Evolutionary conservation across 306 rosid genomes (phyloP), one percentile per base, ranked within the genome.

Genomic region (Begonia peltatifolia): DNA sequence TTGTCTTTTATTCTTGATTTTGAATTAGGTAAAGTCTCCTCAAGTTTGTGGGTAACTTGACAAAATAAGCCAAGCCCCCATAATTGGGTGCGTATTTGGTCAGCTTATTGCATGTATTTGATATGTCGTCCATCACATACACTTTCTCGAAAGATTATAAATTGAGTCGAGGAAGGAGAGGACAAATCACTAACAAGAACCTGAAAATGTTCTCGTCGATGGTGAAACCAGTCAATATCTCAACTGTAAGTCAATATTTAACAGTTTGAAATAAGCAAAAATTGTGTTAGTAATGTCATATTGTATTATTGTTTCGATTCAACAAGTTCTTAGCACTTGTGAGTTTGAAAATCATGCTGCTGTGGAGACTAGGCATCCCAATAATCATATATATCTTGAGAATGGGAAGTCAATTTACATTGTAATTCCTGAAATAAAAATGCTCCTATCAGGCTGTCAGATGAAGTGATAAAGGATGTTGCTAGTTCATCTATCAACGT

Each of bases 311-410:
- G n/a, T n/a, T n/a, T n/a, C n/a, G n/a, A 30, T 30, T 66, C 53
- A 58, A 51, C 76, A 92, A 96, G 94, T 83, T 25, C 84, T 87
- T 50, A 87, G 83, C 72, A 96, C 99, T 7, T 86, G 81, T 55
- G 96, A 92, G 81, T 92, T 92, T 56, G 99, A 92, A 81, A 86
- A 77, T 75, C 99, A 92, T 66, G 99, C 96, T 54, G 99, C 96
- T 62, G 81, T 74, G 57, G 83, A 76, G 76, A 92, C 96, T 20
- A 86, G 99, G 54, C 96, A 92, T 75, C 96, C 99, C 42, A 86
- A 92, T 55, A 92, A 92, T 75, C 99, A 86, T 60, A 92, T 92
- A 69, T 87, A 54, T 76, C 62, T 92, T 68, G 99, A 87, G 65
- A 92, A 81, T 65, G 93, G 96, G 65, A 83, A 74, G 79, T 81